A percentile compares a stretch with the other conserved stretches of the same genome.
Conservation (phyloP, 345 rosid genomes). For the Brassica juncea region DNA sequence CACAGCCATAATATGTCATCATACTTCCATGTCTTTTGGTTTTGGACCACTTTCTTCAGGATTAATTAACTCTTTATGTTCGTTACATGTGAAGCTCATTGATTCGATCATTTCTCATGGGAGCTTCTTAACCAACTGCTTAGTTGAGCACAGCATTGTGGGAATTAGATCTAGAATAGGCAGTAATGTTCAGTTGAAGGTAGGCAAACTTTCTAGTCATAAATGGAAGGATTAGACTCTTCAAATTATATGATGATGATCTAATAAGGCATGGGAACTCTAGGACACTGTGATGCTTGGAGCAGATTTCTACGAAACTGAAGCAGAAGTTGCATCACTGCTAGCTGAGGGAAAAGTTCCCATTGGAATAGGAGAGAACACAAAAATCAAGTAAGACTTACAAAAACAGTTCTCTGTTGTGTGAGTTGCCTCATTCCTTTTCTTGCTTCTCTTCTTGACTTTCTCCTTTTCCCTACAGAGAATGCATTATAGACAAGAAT, state of each 20-base stretch:
- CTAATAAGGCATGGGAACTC: conserved; percentile 26
- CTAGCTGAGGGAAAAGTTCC: conserved; percentile 76
- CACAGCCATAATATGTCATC: background rate
- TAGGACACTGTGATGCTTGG: conserved; percentile 96
- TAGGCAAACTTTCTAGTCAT: conserved; percentile 36
- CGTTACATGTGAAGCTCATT: conserved; percentile 51
- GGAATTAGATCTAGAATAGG: conserved; percentile 90
- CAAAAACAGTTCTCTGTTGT: background rate
- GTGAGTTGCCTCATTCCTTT: conserved; percentile 2
- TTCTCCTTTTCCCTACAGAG: conserved; percentile 49
- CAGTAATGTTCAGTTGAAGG: conserved; percentile 77
- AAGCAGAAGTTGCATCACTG: conserved; percentile 58
- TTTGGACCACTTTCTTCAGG: conserved; percentile 7
- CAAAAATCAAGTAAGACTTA: conserved; percentile 61
- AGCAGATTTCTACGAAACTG: conserved; percentile 87
- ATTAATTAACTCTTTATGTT: conserved; percentile 12
- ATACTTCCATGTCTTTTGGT: background rate
- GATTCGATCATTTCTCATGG: conserved; percentile 93
- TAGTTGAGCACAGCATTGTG: conserved; percentile 81
- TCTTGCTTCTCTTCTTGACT: background rate
- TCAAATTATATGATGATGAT: conserved; percentile 10
- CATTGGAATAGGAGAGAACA: conserved; percentile 81
- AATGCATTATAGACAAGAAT: conserved; percentile 94
- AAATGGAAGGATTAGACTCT: background rate
- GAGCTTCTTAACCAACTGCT: conserved; percentile 70